phyloP scores from a whole-genome alignment of 73 alveolate species.

The Vitrella brassicaformis region DNA sequence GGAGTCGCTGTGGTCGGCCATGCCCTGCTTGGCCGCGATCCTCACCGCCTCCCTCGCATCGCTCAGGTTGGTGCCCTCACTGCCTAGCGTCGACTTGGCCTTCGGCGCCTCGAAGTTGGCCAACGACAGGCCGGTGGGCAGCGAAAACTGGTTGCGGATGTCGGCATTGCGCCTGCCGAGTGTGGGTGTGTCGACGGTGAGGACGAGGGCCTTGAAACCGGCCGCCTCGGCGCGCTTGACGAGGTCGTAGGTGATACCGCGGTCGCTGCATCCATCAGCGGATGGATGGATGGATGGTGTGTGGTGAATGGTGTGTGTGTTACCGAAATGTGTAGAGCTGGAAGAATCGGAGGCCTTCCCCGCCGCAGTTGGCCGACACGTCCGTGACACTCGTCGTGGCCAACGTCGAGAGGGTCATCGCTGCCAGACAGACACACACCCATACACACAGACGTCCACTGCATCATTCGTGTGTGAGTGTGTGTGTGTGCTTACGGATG shows the following conservation, averaged over 20 bases:
- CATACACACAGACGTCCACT: background rate
- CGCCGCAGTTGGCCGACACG: too few species aligned
- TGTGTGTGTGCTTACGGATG: too few species aligned
- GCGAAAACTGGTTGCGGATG: slow-evolving; percentile 43
- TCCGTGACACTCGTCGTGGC: background rate
- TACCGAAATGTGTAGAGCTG: too few species aligned
- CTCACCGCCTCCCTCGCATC: slow-evolving; percentile 36
- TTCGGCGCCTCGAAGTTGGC: background rate
- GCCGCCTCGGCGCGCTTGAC: slow-evolving; percentile 49
- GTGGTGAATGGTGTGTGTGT: too few species aligned
- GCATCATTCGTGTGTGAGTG: too few species aligned
- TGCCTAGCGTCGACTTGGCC: too few species aligned
- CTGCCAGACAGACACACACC: too few species aligned
- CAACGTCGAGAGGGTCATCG: too few species aligned
- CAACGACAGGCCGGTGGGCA: slow-evolving; percentile 1
- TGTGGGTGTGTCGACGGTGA: slow-evolving; percentile 45
- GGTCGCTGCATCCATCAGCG: slow-evolving; percentile 43
- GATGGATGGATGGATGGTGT: too few species aligned
- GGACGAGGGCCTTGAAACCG: slow-evolving; percentile 48
- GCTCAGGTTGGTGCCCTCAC: too few species aligned
- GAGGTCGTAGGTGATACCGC: slow-evolving; percentile 46
- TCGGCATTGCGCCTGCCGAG: slow-evolving; percentile 57
- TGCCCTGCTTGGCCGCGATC: slow-evolving; percentile 12
- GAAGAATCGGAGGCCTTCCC: too few species aligned
- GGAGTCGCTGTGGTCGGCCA: background rate